Evolutionary conservation across 441 rosid genomes (phyloP), one percentile per base, ranked within the genome.

Genomic region (Erodium moschatum): DNA sequence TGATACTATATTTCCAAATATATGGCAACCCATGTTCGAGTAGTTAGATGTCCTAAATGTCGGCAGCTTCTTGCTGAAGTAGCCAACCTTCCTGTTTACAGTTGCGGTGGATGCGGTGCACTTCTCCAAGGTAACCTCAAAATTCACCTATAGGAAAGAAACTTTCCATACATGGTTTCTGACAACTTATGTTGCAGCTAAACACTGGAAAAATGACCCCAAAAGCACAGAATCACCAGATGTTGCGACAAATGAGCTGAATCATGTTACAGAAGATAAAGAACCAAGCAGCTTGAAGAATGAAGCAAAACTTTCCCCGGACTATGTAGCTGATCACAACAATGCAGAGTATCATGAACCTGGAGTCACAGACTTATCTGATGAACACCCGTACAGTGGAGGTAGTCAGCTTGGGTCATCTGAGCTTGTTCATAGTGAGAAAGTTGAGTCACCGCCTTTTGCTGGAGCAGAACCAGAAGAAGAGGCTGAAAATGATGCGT

Each of bases 21-120:
- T 29, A 54, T 65, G 69, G 74, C 62, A 74, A 71, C 78, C 69
- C 65, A 79, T 35, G 63, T 86, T 77, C 85, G 96, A 68, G 35
- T 89, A 0, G 97, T 94, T 66, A 82, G 75, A 73, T 91, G 99
- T 67, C 97, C 99, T n/a, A 87, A 77, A 69, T 94, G 99, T 74
- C 48, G 69, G 4, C 46, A 72, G 72, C 70, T 91, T 79, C 96
- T 94, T 67, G 84, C 78, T 0, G 99, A 91, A 82, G 74, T 80
- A 6, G 79, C 84, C 19, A 76, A 87, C 73, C 71, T 86, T 81
- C 84, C 82, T 27, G 81, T 94, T 20, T 91, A 89, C 70, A 70
- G 69, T 69, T 94, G 99, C 66, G 99, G 97, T 64, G 84, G 85
- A 69, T 94, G 99, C 67, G 79, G 72, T 29, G 67, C 85, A 0